Conservation (phyloP, 192 early-diverging fungal species). For the Backusella parvicylindrica region DNA sequence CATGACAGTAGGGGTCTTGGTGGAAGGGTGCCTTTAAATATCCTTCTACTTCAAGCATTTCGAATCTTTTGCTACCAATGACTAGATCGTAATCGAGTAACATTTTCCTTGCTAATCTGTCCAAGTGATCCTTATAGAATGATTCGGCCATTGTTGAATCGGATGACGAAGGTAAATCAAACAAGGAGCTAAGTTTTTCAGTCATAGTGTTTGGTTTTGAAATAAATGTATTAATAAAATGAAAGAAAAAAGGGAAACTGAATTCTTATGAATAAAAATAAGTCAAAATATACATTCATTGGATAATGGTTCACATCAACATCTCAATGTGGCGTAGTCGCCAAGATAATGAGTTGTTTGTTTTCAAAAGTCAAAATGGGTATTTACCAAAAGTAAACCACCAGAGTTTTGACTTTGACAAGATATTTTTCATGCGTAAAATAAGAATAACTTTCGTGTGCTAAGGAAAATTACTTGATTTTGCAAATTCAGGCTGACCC, state of each 20-base stretch:
- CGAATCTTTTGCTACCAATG: slow-evolving; percentile 2
- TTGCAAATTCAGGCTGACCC: background rate
- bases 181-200: background rate
- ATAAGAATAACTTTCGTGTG: background rate
- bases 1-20: slow-evolving; percentile 26
- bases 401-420: background rate
- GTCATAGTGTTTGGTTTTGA: background rate
- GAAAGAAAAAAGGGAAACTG: background rate
- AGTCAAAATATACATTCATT: background rate
- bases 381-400: background rate
- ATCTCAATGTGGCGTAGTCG: background rate
- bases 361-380: background rate
- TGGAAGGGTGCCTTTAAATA: slow-evolving; percentile 22
- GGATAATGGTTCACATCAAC: background rate
- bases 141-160: background rate
- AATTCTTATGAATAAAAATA: background rate
- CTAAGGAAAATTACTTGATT: background rate
- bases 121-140: slow-evolving; percentile 13
- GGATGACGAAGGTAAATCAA: background rate
- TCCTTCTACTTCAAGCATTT: slow-evolving; percentile 29
- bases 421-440: background rate
- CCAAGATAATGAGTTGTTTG: background rate
- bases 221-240: background rate
- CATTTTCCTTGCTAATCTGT: background rate
- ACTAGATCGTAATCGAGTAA: slow-evolving; percentile 17